These are phyloP conservation scores for Ormosia emarginata DNA, from an alignment of 306 rosid species.

Conservation along the genomic window DNA sequence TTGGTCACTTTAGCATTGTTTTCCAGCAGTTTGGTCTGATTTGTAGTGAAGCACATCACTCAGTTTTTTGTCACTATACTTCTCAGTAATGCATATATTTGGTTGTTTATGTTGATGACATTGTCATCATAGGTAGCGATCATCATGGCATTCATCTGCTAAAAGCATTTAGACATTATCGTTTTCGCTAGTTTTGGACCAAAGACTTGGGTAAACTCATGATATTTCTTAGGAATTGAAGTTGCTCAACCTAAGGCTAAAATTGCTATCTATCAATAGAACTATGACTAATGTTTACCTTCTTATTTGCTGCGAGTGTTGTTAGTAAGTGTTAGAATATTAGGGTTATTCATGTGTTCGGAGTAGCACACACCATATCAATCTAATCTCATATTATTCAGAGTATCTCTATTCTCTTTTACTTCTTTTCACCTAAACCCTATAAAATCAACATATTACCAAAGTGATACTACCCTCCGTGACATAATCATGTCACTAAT, in stretches of 20 bases:
- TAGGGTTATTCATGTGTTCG: background rate
- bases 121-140: background rate
- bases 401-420: background rate
- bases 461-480: background rate
- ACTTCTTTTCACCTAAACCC: background rate
- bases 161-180: background rate
- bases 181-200: background rate
- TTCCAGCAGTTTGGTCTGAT: background rate
- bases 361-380: background rate
- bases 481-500: background rate
- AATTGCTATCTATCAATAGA: background rate
- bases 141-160: background rate
- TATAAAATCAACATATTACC: background rate
- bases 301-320: background rate
- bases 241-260: background rate
- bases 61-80: background rate
- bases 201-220: background rate
- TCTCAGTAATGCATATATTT: background rate
- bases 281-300: background rate
- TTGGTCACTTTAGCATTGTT: background rate
- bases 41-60: background rate
- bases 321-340: background rate
- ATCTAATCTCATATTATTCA: background rate
- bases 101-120: background rate
- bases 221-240: background rate